These are phyloP conservation scores for Cryptococcus depauperatus DNA, from an alignment of 1,284 basidiomycete genomes.

Conservation along the genomic window DNA sequence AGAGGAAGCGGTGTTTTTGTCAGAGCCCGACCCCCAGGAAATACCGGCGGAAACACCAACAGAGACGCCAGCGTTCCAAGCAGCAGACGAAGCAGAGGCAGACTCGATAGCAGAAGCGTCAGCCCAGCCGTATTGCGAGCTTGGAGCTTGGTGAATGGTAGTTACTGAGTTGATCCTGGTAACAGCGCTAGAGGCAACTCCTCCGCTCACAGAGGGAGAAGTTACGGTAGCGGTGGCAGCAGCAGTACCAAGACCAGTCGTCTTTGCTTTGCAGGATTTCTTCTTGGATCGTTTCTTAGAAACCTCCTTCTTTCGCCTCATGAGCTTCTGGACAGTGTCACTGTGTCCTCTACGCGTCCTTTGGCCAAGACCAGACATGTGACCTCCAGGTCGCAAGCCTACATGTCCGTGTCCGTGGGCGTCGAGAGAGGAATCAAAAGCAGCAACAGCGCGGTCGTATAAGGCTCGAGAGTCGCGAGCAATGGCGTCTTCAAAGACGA, in stretches of 20 bases:
- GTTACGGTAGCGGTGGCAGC: constrained; percentile 4
- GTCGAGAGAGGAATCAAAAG: background rate
- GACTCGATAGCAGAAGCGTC: background rate
- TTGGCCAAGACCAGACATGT: background rate
- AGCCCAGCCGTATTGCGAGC: background rate
- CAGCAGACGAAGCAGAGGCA: background rate
- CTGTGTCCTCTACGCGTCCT: background rate
- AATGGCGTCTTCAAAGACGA: background rate
- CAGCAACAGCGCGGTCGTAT: constrained; percentile 6
- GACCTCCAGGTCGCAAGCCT: background rate
- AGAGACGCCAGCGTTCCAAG: background rate
- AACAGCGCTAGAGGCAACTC: background rate
- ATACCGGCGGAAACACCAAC: background rate
- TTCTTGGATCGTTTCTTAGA: too few relatives aligned
- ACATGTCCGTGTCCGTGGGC: background rate
- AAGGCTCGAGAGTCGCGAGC: constrained; percentile 6
- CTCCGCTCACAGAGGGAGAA: constrained; percentile 4
- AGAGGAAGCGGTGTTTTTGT: background rate
- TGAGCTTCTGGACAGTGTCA: constrained; percentile 7
- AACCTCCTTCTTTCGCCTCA: constrained; percentile 9
- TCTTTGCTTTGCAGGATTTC: constrained; percentile 7
- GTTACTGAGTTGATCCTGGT: constrained; percentile 2
- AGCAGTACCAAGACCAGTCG: background rate
- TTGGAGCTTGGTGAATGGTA: background rate
- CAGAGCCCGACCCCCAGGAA: background rate